These are phyloP conservation scores for Nemania sp. DNA, from an alignment of 2,329 filamentous ascomycete species.

Conservation along the genomic window DNA sequence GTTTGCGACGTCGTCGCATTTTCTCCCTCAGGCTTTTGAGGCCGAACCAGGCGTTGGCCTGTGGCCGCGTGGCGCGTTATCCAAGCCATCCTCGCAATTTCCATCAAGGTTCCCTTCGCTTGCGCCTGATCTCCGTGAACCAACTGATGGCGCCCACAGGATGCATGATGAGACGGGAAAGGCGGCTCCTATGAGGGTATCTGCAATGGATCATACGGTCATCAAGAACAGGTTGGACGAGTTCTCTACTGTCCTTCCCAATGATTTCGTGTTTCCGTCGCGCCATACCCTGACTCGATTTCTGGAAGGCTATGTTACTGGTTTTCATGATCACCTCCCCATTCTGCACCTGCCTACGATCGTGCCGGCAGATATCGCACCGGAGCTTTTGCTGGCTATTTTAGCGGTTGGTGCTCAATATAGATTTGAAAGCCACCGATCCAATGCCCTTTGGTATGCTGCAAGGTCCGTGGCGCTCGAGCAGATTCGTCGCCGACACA, in stretches of 20 bases:
- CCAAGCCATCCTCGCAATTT: conserved; percentile 56
- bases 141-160: conserved; percentile 42
- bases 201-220: conserved; percentile 55
- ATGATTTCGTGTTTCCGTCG: conserved; percentile 69
- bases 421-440: conserved; percentile 62
- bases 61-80: conserved; percentile 52
- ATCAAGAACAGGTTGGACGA: conserved; percentile 64
- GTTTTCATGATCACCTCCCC: conserved; percentile 62
- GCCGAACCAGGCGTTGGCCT: conserved; percentile 55
- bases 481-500: conserved; percentile 61
- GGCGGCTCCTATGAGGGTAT: conserved; percentile 51
- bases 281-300: conserved; percentile 70
- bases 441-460: conserved; percentile 64
- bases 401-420: conserved; percentile 70
- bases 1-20: conserved; percentile 56
- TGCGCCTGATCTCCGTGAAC: conserved; percentile 55
- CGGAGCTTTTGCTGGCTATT: conserved; percentile 69
- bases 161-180: conserved; percentile 48
- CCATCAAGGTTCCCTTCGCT: conserved; percentile 59
- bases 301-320: conserved; percentile 69
- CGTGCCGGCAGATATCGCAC: conserved; percentile 63
- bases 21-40: conserved; percentile 59
- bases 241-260: conserved; percentile 62
- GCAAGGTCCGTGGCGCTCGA: conserved; percentile 61
- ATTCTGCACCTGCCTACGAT: conserved; percentile 71